Conservation (phyloP, 2,329 filamentous ascomycete species). For the Escovopsis sp. region DNA sequence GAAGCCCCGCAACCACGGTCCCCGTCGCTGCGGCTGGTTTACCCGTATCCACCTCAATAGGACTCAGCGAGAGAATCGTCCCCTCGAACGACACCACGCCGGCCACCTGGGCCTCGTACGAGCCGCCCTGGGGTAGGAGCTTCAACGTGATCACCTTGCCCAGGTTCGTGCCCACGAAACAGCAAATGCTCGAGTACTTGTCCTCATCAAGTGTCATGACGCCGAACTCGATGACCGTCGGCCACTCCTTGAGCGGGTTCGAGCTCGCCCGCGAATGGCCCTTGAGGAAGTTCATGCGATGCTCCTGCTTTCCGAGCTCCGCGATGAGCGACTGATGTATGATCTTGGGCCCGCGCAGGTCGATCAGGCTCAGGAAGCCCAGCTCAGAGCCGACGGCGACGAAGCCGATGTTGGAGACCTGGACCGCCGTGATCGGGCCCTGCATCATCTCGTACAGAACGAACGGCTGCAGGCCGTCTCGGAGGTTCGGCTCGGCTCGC, state of each 20-base stretch:
- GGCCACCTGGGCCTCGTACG: conserved; percentile 56
- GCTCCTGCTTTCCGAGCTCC: conserved; percentile 65
- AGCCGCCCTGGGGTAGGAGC: conserved; percentile 57
- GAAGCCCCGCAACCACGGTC: conserved; percentile 57
- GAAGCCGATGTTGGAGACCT: conserved; percentile 87
- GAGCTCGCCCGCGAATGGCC: conserved; percentile 18
- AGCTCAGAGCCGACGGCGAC: conserved; percentile 74
- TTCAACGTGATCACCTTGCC: conserved; percentile 86
- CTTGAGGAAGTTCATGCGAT: conserved; percentile 57
- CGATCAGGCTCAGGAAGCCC: conserved; percentile 68
- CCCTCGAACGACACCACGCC: conserved; percentile 56
- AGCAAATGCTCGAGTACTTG: conserved; percentile 83
- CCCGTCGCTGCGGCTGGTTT: conserved; percentile 63
- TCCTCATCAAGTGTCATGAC: conserved; percentile 91
- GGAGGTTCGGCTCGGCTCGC: conserved; percentile 56
- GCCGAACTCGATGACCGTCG: conserved; percentile 75
- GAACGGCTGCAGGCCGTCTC: conserved; percentile 67
- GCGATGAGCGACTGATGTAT: conserved; percentile 62
- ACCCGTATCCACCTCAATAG: conserved; percentile 68
- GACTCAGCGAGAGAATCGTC: conserved; percentile 58
- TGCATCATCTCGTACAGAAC: conserved; percentile 72
- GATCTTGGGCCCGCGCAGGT: conserved; percentile 73
- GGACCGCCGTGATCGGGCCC: conserved; percentile 64
- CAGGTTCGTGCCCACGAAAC: conserved; percentile 77
- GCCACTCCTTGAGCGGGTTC: conserved; percentile 49